A percentile compares a stretch with the other conserved stretches of the same genome.
Conservation (phyloP, 306 rosid genomes). For the Alnus rubra region DNA sequence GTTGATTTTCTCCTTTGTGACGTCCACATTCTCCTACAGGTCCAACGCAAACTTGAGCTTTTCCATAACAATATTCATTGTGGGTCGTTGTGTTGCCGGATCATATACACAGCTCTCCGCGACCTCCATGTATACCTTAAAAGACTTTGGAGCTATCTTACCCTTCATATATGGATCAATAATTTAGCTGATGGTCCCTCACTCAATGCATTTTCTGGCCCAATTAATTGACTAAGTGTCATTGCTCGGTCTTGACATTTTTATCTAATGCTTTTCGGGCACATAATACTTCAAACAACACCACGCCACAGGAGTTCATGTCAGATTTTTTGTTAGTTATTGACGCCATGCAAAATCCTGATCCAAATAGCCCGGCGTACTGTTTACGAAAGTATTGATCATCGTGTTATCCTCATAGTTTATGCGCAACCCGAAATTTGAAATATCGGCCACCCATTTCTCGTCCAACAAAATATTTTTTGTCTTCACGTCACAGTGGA, state of each 20-base stretch:
- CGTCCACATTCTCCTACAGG: not conserved
- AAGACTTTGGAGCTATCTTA: not conserved
- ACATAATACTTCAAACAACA: slow-evolving; percentile 50
- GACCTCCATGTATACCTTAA: not conserved
- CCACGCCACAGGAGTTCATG: slow-evolving; percentile 62
- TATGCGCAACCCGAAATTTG: slow-evolving; percentile 61
- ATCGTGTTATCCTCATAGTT: slow-evolving; percentile 7
- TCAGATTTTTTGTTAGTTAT: slow-evolving; percentile 46
- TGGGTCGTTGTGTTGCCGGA: not conserved
- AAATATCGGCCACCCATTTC: slow-evolving; percentile 41
- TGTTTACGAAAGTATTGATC: slow-evolving; percentile 48
- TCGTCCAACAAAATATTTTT: slow-evolving; percentile 55
- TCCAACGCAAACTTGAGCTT: not conserved
- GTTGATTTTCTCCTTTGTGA: not conserved
- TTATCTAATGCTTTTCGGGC: slow-evolving; percentile 37
- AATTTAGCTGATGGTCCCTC: not conserved
- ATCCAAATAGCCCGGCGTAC: slow-evolving; percentile 44
- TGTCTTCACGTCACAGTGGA: slow-evolving; percentile 59
- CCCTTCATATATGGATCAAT: not conserved
- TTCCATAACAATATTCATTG: slow-evolving; percentile 8
- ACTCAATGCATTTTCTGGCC: not conserved
- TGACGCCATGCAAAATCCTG: slow-evolving; percentile 37
- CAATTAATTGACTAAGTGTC: slow-evolving; percentile 37
- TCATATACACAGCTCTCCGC: not conserved
- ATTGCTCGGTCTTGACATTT: slow-evolving; percentile 22